Evolutionary conservation across 2,329 filamentous ascomycete genomes (phyloP), one percentile per base, ranked within the genome.

Genomic region (Thelonectria discophora): DNA sequence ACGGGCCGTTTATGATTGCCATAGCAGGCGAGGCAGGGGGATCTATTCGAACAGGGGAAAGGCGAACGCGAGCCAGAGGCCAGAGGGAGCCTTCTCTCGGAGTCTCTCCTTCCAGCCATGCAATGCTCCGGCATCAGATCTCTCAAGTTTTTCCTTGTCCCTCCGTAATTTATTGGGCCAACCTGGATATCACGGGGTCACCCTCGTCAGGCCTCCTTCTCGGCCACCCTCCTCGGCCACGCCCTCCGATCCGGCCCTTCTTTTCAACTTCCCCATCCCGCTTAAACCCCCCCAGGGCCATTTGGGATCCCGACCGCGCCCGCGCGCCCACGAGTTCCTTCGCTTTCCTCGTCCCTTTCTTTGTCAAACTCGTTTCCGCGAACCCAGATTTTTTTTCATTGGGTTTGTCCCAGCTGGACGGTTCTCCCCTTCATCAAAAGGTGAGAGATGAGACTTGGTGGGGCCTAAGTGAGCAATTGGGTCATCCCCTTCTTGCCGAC

Each of bases 1-100:
- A 47, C 54, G 54, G 54, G n/a, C 54, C 54, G 54, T 57, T 50
- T 34, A 49, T 15, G 45, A 47, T 48, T 37, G 48, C 52, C 24
- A 24, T 24, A 55, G 24, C 4, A 7, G 24, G 24, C 24, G 7
- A 24, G 24, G 4, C 4, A 24, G 24, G 24, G 24, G 24, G 4
- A 24, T 7, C 24, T 7, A 7, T 4, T 3, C 6, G 32, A 34
- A 34, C 32, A 13, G 32, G 13, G 10, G 32, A 11, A 34, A 32
- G 30, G 7, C n/a, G n/a, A n/a, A n/a, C n/a, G n/a, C n/a, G n/a
- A n/a, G n/a, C 6, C 30, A 32, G 30, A 6, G 30, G 11, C 30
- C 6, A 6, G 30, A 32, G 7, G 30, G 11, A 6, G 6, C 30
- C 11, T 6, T 32, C 30, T 32, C 11, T 34, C 32, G 32, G 32